Base-by-base conservation (phyloP, 306 rosid genomes). In the Fragaria ananassa region DNA sequence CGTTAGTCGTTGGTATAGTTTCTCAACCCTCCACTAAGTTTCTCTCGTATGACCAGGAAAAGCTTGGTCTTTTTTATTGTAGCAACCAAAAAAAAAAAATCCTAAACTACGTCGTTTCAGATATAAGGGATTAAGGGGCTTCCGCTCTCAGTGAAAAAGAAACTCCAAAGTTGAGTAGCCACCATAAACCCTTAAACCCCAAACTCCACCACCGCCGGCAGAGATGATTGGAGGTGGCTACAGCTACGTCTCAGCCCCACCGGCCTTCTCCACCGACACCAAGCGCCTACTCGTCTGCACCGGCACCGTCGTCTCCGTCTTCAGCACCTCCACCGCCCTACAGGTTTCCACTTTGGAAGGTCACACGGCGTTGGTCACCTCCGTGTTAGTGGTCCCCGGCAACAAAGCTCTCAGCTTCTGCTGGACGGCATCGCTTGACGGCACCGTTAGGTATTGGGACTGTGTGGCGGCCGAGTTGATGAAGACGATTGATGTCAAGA, bases 391-490 rank as follows among this genome's bases (percentile, higher is more conserved):
- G 10, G 89, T 85, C 9, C 97, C 82, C 29, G 82, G 76, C 35
- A 74, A 66, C 68, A 85, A 80, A 75, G 68, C 82, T 35, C 70
- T 88, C 3, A 83, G 82, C 86, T 82, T 84, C 76, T 96, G 99
- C 72, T 96, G 96, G 97, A 92, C 97, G 2, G 69, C 98, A 63
- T 91, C 97, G 1, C 75, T 88, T 10, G 99, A 96, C 47, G 96
- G 98, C 10, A 89, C 96, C 71, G 75, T 96, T 78, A 91, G 97
- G 41, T 81, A 87, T 61, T 96, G 99, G 98, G 93, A 96, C 76
- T 96, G 83, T 66, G 84, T 87, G 12, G 76, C 81, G 13, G 86
- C 97, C 1, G 93, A 92, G 84, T 82, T 85, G 79, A 70, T 90
- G 78, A 91, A 88, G 79, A 88, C 68, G 21, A 8, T 95, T 2